Evolutionary conservation across 1,284 basidiomycete species (phyloP).

Genomic region (Ceratobasidium theobromae): DNA sequence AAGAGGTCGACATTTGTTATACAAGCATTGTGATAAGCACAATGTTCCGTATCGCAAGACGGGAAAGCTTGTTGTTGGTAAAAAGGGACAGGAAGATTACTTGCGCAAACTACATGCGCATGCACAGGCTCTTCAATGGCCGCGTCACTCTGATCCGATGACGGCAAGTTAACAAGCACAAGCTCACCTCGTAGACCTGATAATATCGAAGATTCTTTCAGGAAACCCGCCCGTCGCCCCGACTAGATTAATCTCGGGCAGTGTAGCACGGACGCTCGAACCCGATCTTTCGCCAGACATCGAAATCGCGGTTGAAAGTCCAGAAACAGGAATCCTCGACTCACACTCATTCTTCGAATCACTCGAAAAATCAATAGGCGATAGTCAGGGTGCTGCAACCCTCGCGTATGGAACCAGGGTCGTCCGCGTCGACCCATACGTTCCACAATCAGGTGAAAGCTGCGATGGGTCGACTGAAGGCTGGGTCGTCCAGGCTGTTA

Average conservation of each 20-base stretch:
- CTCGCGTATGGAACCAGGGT: slow-evolving; percentile 57
- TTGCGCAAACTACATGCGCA: slow-evolving; percentile 69
- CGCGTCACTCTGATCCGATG: slow-evolving; percentile 45
- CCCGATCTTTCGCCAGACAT: slow-evolving; percentile 77
- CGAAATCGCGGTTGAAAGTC: slow-evolving; percentile 73
- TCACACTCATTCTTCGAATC: slow-evolving; percentile 80
- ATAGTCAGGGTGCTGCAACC: slow-evolving; percentile 38
- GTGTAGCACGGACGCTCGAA: slow-evolving; percentile 75
- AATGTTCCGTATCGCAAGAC: slow-evolving; percentile 71
- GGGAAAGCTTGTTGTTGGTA: slow-evolving; percentile 88
- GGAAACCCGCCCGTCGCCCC: slow-evolving; percentile 54
- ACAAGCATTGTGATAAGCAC: slow-evolving; percentile 69
- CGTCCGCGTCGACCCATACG: slow-evolving; percentile 79
- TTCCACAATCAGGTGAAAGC: slow-evolving; percentile 36
- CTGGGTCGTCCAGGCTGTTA: slow-evolving; percentile 55
- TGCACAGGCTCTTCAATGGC: slow-evolving; percentile 56
- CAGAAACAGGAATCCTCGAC: slow-evolving; percentile 90
- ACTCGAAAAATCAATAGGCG: slow-evolving; percentile 79
- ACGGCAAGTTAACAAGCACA: slow-evolving; percentile 35
- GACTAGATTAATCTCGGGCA: slow-evolving; percentile 67
- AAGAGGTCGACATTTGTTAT: slow-evolving; percentile 83
- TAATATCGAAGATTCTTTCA: no score
- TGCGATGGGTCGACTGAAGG: slow-evolving; percentile 42
- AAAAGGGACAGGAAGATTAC: slow-evolving; percentile 64
- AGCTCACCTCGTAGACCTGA: no score